Evolutionary conservation across 2,329 filamentous ascomycete species (phyloP), one percentile per base, ranked within the genome.

Genomic region (Penicillium capsulatum): DNA sequence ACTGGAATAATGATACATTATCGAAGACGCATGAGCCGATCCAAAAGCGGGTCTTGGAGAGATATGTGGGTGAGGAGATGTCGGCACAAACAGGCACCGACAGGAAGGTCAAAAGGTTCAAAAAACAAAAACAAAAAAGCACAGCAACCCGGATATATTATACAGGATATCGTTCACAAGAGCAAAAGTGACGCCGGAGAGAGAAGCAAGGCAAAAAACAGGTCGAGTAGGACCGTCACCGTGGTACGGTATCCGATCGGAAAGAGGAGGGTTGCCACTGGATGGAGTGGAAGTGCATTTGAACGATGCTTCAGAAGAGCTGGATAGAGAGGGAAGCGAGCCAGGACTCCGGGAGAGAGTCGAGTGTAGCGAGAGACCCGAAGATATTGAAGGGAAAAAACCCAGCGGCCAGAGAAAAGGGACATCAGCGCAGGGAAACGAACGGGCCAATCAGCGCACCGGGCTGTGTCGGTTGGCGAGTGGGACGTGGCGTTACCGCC

Each of bases 1-100:
- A 59, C 60, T 60, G 48, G 65, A 56, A 50, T 69, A 69, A 52
- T 69, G 67, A 61, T 69, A 70, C 68, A 71, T 71, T 66, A 65
- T 66, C 54, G 55, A 53, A 45, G 37, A 53, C 54, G 60, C 61
- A 66, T 65, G 44, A 49, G 48, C 44, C 29, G 41, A 38, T 45
- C 48, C n/a, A 42, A 31, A 7, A 15, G 14, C 31, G 35, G 11
- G 26, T 28, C 26, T 7, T 7, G 11, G 22, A 7, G 26, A 28
- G 26, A 28, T 11, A 28, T 22, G 19, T 39, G 38, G 33, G 45
- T 36, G 42, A n/a, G n/a, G n/a, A n/a, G n/a, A n/a, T n/a, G n/a
- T n/a, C n/a, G n/a, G n/a, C n/a, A n/a, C n/a, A n/a, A n/a, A n/a
- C n/a, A n/a, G n/a, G n/a, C n/a, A n/a, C n/a, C n/a, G n/a, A n/a